These are phyloP conservation scores for Diplodia intermedia DNA, from an alignment of 2,329 filamentous ascomycete species.

Conservation along the genomic window DNA sequence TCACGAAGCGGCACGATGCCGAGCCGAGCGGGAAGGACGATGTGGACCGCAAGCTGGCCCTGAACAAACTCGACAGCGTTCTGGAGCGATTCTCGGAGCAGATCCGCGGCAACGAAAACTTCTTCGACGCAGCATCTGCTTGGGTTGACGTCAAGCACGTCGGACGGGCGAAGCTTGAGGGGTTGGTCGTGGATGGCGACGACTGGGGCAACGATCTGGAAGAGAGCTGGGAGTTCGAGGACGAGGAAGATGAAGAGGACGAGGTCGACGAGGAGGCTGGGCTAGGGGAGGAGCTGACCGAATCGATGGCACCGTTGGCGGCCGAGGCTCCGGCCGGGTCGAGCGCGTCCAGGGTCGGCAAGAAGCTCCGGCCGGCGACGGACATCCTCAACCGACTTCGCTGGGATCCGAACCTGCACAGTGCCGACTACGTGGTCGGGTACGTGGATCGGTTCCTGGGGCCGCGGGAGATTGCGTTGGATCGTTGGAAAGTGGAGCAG, in stretches of 20 bases:
- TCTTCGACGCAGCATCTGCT: slow-evolving; percentile 45
- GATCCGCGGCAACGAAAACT: slow-evolving; percentile 44
- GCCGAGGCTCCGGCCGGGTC: slow-evolving; percentile 31
- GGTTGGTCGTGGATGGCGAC: slow-evolving; percentile 54
- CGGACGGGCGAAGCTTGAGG: slow-evolving; percentile 45
- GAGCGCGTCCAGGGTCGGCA: slow-evolving; percentile 12
- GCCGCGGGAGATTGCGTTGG: slow-evolving; percentile 51
- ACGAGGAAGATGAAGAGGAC: slow-evolving; percentile 37
- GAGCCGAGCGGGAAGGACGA: slow-evolving; percentile 37
- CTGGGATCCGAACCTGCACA: slow-evolving; percentile 46
- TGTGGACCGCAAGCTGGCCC: slow-evolving; percentile 51
- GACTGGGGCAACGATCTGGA: slow-evolving; percentile 52
- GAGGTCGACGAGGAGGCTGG: slow-evolving; percentile 7
- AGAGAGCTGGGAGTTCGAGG: slow-evolving; percentile 50
- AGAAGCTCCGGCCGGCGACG: slow-evolving; percentile 34
- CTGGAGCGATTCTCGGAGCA: slow-evolving; percentile 48
- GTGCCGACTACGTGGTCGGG: slow-evolving; percentile 52
- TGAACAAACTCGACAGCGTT: slow-evolving; percentile 52
- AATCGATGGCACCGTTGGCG: neutral
- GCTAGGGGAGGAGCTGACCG: neutral
- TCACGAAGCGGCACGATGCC: slow-evolving; percentile 44
- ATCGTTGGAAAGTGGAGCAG: slow-evolving; percentile 54
- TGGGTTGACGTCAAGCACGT: slow-evolving; percentile 47
- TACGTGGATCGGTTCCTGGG: slow-evolving; percentile 58
- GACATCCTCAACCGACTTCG: slow-evolving; percentile 54